Percentiles rank a stretch among this genome's conserved stretches.
Evolutionary conservation across 2,329 filamentous ascomycete genomes (phyloP).

Genomic region (Colletotrichum chrysophilum): DNA sequence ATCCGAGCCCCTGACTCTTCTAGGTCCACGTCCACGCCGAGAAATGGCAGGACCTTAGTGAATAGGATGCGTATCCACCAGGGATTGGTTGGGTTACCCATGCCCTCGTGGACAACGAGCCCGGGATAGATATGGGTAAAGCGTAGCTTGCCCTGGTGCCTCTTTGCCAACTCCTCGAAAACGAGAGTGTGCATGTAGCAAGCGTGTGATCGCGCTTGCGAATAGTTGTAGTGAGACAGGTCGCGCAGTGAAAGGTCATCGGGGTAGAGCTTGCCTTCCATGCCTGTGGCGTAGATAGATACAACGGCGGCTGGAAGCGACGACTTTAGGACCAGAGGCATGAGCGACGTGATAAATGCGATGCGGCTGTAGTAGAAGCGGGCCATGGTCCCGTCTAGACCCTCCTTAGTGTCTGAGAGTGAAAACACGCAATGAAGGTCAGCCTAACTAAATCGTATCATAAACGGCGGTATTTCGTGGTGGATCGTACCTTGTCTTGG

Average conservation of each 20-base stretch:
- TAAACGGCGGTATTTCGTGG: not conserved
- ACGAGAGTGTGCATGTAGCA: not conserved
- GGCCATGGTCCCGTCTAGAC: not conserved
- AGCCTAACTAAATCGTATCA: not conserved
- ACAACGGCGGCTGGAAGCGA: not conserved
- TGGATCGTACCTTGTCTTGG: not conserved
- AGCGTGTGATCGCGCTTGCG: not conserved
- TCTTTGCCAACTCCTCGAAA: not conserved
- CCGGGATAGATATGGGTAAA: not conserved
- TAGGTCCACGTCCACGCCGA: not conserved
- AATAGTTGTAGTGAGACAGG: not conserved
- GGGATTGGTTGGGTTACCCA: not conserved
- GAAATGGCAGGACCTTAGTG: not conserved
- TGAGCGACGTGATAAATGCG: not conserved
- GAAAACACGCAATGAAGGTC: not conserved
- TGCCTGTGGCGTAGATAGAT: not conserved
- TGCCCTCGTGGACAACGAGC: not conserved
- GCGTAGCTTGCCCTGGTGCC: not conserved
- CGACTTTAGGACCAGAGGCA: not conserved
- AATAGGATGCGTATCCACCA: not conserved
- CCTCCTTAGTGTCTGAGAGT: not conserved
- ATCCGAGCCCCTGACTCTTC: not conserved
- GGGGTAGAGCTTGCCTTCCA: not conserved
- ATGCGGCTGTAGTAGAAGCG: not conserved
- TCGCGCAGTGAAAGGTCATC: not conserved